Evolutionary conservation across 441 rosid species (phyloP), one percentile per base, ranked within the genome.

Genomic region (Sinapis alba): DNA sequence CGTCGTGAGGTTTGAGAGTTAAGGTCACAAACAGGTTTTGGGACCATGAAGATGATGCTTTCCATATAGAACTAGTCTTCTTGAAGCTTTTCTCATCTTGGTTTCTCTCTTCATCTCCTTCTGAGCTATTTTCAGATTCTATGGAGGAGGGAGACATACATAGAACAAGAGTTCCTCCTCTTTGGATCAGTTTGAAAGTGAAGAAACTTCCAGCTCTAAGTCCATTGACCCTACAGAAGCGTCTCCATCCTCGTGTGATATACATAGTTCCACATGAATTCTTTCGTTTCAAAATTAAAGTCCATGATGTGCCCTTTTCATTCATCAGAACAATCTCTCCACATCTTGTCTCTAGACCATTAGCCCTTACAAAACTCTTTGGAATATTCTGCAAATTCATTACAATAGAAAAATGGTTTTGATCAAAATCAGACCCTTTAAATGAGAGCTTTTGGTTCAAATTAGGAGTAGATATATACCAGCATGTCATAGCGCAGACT

Each of bases 311-410:
- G 2, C 53, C 68, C 26, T 67, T 74, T 15, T 32, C 21, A 18
- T 60, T 66, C 62, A 67, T 51, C 32, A 75, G 7, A 51, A 36
- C 19, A 18, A 75, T 68, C 63, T 68, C 63, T 68, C 69, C 57
- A 24, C 21, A 12, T 68, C 58, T 27, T 13, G 18, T 26, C 10
- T 16, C 34, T 51, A 75, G 0, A 32, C 47, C 45, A 61, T 75
- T 68, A 13, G 15, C 69, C 63, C 79, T 50, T 36, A 1, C 16
- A 62, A 75, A 75, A 16, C 9, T 18, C 12, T 0, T 60, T 12
- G 73, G 79, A 5, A 75, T 10, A 51, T 61, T 0, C 79, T 75
- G 62, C 0, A 68, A 36, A 47, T 32, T 47, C 64, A 68, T 51
- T 51, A 38, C 61, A 65, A 43, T 6, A 65, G 9, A 65, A 47